Evolutionary conservation across 345 rosid species (phyloP).

Genomic region (Ceriops tagal): DNA sequence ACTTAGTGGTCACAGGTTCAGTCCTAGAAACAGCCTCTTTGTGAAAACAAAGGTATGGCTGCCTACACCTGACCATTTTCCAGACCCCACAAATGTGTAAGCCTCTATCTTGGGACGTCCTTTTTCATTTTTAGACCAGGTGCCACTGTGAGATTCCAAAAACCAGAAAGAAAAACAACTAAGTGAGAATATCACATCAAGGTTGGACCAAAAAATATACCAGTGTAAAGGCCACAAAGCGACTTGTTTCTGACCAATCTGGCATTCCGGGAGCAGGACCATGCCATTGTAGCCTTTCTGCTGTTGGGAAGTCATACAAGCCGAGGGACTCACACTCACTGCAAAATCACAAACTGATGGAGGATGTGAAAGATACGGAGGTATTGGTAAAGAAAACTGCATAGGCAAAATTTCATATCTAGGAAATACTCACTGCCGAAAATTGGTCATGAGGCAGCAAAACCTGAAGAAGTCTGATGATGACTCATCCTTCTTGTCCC

Average conservation of each 20-base stretch:
- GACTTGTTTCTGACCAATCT: conserved; percentile 85
- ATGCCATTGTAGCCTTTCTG: conserved; percentile 90
- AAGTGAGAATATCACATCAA: not conserved
- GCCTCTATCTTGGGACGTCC: no score
- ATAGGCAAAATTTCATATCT: not conserved
- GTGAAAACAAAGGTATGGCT: no score
- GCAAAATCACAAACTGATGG: conserved; percentile 20
- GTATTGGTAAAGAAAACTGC: not conserved
- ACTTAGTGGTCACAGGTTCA: no score
- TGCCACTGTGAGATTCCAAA: not conserved
- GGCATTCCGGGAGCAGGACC: conserved; percentile 72
- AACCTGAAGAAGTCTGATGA: conserved; percentile 75
- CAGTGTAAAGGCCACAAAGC: conserved; percentile 91
- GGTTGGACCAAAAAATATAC: conserved; percentile 31
- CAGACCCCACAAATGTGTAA: no score
- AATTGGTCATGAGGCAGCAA: conserved; percentile 72
- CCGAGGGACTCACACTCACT: conserved; percentile 94
- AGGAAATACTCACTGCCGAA: conserved; percentile 57
- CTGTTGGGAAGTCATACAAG: conserved; percentile 78
- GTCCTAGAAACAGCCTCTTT: no score
- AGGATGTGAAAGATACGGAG: conserved; percentile 7
- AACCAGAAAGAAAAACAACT: not conserved
- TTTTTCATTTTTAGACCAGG: no score
- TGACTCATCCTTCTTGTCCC: conserved; percentile 92
- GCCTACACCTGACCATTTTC: no score